Percentiles rank a stretch among this genome's conserved stretches.
Conservation (phyloP, 2,329 filamentous ascomycete genomes). For the Neofusicoccum cordaticola region DNA sequence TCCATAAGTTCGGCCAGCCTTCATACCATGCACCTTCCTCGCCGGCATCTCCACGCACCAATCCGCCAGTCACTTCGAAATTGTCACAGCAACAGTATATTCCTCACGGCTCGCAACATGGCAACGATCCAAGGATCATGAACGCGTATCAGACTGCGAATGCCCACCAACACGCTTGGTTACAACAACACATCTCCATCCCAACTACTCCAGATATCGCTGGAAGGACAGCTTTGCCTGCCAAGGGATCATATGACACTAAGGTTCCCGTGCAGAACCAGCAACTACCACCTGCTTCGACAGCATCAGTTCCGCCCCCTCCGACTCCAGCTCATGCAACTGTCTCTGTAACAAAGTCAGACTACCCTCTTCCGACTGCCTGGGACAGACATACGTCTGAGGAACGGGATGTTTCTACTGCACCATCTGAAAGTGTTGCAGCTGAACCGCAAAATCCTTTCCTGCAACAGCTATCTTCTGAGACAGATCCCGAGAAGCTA, state of each 20-base stretch:
- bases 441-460: conserved; percentile 1
- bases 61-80: background rate
- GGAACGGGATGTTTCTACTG: background rate
- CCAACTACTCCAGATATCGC: no score
- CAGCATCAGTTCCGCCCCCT: background rate
- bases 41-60: background rate
- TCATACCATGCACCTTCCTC: background rate
- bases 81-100: background rate
- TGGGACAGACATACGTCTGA: background rate
- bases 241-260: no score
- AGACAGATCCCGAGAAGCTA: conserved; percentile 32
- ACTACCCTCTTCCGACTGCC: background rate
- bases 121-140: conserved; percentile 22
- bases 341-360: background rate
- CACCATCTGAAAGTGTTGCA: background rate
- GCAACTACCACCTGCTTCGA: no score
- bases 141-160: background rate
- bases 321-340: background rate
- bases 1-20: background rate
- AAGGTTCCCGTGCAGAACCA: no score
- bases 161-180: background rate
- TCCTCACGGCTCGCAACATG: background rate
- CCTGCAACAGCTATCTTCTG: conserved; percentile 34
- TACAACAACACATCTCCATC: background rate
- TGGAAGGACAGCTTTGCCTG: no score